Percentiles rank a stretch among this genome's conserved stretches.
phyloP scores from a whole-genome alignment of 345 rosid species.

The Viola odorata region DNA sequence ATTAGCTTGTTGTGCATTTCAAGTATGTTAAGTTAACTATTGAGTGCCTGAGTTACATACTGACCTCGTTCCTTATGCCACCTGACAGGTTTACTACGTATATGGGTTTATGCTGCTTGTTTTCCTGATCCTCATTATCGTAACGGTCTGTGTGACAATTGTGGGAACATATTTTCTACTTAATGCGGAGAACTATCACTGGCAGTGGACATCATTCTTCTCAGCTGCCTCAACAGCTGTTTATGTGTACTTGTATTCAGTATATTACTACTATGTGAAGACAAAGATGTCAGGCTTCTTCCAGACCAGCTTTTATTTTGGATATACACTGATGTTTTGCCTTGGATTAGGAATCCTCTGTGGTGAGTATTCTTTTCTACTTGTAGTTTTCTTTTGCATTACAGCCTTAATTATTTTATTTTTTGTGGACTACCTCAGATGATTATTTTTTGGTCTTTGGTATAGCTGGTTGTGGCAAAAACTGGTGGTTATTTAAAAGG shows the following conservation, averaged over 20 bases:
- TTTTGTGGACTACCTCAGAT: too few relatives aligned
- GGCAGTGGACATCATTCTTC: slow-evolving; percentile 97
- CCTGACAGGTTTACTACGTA: slow-evolving; percentile 77
- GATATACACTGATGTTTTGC: slow-evolving; percentile 94
- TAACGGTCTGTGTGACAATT: slow-evolving; percentile 84
- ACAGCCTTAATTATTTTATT: background rate
- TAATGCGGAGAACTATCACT: slow-evolving; percentile 93
- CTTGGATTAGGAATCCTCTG: slow-evolving; percentile 92
- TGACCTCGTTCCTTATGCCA: background rate
- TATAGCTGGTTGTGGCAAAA: too few relatives aligned
- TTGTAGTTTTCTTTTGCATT: background rate
- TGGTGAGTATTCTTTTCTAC: slow-evolving; percentile 42
- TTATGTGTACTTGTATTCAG: slow-evolving; percentile 84
- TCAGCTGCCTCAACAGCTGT: slow-evolving; percentile 95
- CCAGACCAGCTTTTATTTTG: slow-evolving; percentile 96
- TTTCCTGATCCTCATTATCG: slow-evolving; percentile 78
- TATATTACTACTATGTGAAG: slow-evolving; percentile 82
- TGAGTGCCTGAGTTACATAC: too few relatives aligned
- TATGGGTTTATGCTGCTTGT: slow-evolving; percentile 91
- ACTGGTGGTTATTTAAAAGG: too few relatives aligned
- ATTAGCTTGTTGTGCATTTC: too few relatives aligned
- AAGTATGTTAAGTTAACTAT: too few relatives aligned
- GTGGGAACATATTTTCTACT: slow-evolving; percentile 91
- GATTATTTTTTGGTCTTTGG: too few relatives aligned
- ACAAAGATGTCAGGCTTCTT: slow-evolving; percentile 96